phyloP scores from a whole-genome alignment of 2,329 filamentous ascomycete genomes.

The Xylaria sp. region DNA sequence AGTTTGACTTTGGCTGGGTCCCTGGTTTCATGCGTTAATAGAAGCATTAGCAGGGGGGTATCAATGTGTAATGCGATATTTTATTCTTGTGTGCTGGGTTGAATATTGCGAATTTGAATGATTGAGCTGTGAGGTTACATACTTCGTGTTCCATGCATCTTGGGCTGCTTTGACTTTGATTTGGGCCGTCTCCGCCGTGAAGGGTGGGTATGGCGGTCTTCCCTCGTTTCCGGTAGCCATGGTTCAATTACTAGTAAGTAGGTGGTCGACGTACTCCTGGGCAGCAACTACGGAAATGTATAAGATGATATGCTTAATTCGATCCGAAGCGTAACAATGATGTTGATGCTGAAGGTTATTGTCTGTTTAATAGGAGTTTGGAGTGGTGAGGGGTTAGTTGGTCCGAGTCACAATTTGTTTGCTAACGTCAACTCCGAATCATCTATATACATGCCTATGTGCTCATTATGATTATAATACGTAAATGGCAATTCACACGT shows the following conservation, averaged over 20 bases:
- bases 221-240: conserved; percentile 36
- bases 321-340: too few relatives aligned
- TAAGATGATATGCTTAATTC: too few relatives aligned
- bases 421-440: too few relatives aligned
- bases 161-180: conserved; percentile 85
- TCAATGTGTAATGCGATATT: not conserved
- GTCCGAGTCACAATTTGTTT: too few relatives aligned
- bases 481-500: not conserved
- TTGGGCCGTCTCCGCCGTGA: conserved; percentile 72
- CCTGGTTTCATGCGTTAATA: conserved; percentile 46
- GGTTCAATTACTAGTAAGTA: too few relatives aligned
- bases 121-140: conserved; percentile 29
- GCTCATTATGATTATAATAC: too few relatives aligned
- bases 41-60: not conserved
- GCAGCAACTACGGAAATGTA: not conserved
- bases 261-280: too few relatives aligned
- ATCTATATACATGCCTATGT: not conserved
- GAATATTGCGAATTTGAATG: not conserved
- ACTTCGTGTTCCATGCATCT: conserved; percentile 82
- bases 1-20: conserved; percentile 69
- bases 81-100: not conserved
- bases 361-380: too few relatives aligned
- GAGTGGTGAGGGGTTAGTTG: too few relatives aligned
- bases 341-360: too few relatives aligned
- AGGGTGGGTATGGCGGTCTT: conserved; percentile 68